Percentiles rank a stretch among this genome's conserved stretches.
phyloP scores from a whole-genome alignment of 495 filamentous ascomycete species.

The Lasiosphaeriaceae sp. region DNA sequence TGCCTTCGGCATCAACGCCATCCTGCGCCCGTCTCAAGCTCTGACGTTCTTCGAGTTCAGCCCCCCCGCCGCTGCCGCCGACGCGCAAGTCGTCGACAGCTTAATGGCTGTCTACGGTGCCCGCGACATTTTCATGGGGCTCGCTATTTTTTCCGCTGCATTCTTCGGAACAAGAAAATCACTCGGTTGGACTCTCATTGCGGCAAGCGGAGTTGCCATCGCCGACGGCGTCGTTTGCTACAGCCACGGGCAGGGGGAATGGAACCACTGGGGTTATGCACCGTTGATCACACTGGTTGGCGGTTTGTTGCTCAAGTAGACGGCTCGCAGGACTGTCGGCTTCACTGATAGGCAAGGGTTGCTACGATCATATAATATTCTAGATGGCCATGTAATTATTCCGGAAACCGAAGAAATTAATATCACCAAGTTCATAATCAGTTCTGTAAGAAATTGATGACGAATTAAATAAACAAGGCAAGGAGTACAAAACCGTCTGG shows the following conservation, averaged over 20 bases:
- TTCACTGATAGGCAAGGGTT: too few species aligned
- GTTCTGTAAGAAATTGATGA: too few species aligned
- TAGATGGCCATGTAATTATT: too few species aligned
- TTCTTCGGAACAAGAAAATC: constrained; percentile 38
- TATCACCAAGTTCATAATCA: too few species aligned
- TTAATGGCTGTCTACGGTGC: constrained; percentile 49
- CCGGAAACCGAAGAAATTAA: too few species aligned
- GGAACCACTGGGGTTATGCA: constrained; percentile 56
- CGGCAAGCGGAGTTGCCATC: constrained; percentile 39
- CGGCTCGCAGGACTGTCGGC: too few species aligned
- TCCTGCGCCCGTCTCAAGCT: constrained; percentile 41
- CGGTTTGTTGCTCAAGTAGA: constrained; percentile 23
- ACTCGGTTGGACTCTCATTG: constrained; percentile 44
- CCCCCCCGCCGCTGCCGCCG: constrained; percentile 25
- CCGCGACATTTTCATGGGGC: constrained; percentile 52
- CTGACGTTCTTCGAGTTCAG: constrained; percentile 46
- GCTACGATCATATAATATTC: too few species aligned
- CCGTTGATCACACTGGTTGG: constrained; percentile 38
- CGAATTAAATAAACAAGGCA: too few species aligned
- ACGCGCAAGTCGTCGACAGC: constrained; percentile 34
- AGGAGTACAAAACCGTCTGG: too few species aligned
- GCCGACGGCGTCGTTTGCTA: constrained; percentile 46
- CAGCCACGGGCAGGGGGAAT: constrained; percentile 40
- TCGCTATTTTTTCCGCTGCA: constrained; percentile 38
- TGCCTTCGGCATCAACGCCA: constrained; percentile 47